Base-by-base conservation (phyloP, 169 alveolate species). In the Eimeria necatrix region DNA sequence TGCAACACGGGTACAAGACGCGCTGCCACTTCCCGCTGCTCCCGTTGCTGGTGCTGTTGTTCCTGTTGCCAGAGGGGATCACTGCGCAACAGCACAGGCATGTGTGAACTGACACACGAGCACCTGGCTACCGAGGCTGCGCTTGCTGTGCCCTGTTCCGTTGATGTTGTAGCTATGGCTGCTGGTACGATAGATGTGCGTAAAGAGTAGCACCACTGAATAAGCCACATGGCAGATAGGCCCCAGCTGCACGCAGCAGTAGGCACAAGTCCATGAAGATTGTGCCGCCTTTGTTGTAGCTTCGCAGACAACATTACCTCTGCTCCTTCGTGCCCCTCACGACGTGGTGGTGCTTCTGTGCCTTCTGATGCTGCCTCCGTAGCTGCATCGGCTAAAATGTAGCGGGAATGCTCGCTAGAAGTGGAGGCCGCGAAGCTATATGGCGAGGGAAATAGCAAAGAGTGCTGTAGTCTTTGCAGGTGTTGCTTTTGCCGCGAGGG, bases 241-340 rank as follows among this genome's bases (percentile, higher is more conserved):
- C 73, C 90, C 53, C 74, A n/a, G n/a, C 74, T 81, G 90, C 74
- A 53, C 22, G 56, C 90, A 53, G 90, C 90, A 53, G 53, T 81
- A 52, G 32, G 90, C 14, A n/a, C 48, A 18, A n/a, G 48, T 49
- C 51, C 48, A 3, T 32, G 60, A 61, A 59, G 60, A 76, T 14
- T 18, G 9, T 76, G n/a, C 86, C 68, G 64, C 64, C 48, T 76
- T 49, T 3, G 41, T 32, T 32, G 41, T 32, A 32, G 41, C 41
- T 32, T 32, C 41, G 41, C 41, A 32, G 41, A 2, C 41, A 32
- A 32, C 3, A 32, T 0, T 2, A 32, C 2, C 41, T 32, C 41
- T 32, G 41, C 41, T 32, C 41, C 41, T 32, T 32, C 41, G 41
- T 32, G 41, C 41, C 41, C 41, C 41, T 32, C 41, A 32, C 2